A percentile compares a stretch with the other conserved stretches of the same genome.
These are phyloP conservation scores for Blastosporella zonata DNA, from an alignment of 1,284 basidiomycete genomes.

Conservation along the genomic window DNA sequence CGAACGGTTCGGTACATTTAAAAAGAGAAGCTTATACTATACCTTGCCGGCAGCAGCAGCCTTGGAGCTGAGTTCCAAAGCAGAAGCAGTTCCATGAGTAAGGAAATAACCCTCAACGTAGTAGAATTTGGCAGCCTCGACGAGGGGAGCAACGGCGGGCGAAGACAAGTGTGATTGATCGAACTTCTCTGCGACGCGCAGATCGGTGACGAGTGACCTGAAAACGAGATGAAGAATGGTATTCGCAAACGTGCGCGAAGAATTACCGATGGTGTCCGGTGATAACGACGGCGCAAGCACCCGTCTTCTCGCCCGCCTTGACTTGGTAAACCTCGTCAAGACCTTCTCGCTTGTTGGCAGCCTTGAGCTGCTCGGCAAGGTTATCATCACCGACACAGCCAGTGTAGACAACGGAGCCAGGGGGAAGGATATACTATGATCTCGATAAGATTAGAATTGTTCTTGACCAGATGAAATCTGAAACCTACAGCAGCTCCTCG, in stretches of 20 bases:
- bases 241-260: neutral
- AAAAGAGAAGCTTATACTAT: slow-evolving; percentile 13
- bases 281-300: slow-evolving; percentile 95
- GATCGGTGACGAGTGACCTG: slow-evolving; percentile 88
- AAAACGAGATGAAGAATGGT: neutral
- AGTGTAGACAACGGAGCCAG: slow-evolving; percentile 91
- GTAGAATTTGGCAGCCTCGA: slow-evolving; percentile 82
- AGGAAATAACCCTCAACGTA: slow-evolving; percentile 99
- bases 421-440: slow-evolving; percentile 81
- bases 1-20: neutral
- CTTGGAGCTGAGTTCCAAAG: slow-evolving; percentile 77
- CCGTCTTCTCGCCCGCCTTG: slow-evolving; percentile 84
- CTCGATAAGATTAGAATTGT: slow-evolving; percentile 7
- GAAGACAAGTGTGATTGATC: slow-evolving; percentile 77
- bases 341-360: slow-evolving; percentile 94
- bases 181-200: slow-evolving; percentile 91
- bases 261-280: slow-evolving; percentile 86
- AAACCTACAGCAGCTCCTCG: slow-evolving; percentile 89
- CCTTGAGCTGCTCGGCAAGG: slow-evolving; percentile 85
- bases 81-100: slow-evolving; percentile 84
- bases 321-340: slow-evolving; percentile 90
- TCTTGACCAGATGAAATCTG: neutral
- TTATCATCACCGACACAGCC: slow-evolving; percentile 94
- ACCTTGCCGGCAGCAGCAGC: slow-evolving; percentile 82
- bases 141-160: slow-evolving; percentile 72